Evolutionary conservation across 2,329 filamentous ascomycete genomes (phyloP).

Genomic region (Apiospora saccharicola): DNA sequence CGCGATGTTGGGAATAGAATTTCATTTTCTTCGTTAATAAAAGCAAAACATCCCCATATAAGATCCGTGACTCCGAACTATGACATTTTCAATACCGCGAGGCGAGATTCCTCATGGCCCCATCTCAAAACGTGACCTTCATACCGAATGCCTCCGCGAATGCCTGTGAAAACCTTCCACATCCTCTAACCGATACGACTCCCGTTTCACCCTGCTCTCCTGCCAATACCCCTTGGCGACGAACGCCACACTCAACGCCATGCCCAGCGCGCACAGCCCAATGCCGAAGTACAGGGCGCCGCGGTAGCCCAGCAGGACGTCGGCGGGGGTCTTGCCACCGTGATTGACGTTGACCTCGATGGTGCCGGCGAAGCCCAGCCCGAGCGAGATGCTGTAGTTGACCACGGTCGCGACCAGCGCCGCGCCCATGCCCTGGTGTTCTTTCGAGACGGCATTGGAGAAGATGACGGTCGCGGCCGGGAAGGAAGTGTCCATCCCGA

Average conservation of each 20-base stretch:
- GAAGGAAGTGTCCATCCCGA: conserved; percentile 64
- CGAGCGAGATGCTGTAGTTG: conserved; percentile 64
- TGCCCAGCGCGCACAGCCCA: conserved; percentile 46
- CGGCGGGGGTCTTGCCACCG: conserved; percentile 38
- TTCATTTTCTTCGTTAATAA: too few relatives aligned
- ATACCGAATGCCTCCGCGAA: too few relatives aligned
- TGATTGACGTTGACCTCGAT: conserved; percentile 54
- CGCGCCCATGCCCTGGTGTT: conserved; percentile 43
- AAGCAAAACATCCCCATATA: too few relatives aligned
- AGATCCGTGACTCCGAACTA: too few relatives aligned
- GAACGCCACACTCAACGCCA: conserved; percentile 42
- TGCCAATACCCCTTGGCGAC: conserved; percentile 34
- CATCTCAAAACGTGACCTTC: too few relatives aligned
- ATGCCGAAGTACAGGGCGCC: conserved; percentile 52
- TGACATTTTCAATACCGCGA: too few relatives aligned
- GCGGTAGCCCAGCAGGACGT: conserved; percentile 45
- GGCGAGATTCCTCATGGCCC: too few relatives aligned
- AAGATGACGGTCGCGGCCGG: conserved; percentile 60
- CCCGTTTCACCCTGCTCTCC: conserved; percentile 9
- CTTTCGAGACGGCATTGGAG: conserved; percentile 45
- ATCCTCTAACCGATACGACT: neutral
- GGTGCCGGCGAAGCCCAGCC: conserved; percentile 62
- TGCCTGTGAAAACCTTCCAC: too few relatives aligned
- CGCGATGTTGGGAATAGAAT: too few relatives aligned
- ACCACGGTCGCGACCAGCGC: conserved; percentile 62